phyloP scores from a whole-genome alignment of 164 flowering plant genomes.

The Dillenia suffruticosa region DNA sequence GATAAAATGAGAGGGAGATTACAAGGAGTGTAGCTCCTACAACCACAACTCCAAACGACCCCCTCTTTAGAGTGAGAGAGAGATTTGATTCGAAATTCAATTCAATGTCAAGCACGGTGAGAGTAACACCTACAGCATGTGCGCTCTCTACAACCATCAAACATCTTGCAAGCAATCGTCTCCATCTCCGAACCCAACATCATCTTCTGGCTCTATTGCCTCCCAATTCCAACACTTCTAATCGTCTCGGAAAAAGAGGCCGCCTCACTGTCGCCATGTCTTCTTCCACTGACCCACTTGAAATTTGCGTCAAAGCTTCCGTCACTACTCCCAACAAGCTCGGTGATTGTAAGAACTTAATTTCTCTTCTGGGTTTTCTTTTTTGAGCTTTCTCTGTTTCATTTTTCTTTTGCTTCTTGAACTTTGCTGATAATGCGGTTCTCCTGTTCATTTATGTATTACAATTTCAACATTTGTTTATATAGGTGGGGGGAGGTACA shows the following conservation, averaged over 20 bases:
- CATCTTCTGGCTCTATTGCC: too few species aligned
- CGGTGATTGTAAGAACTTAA: slow-evolving; percentile 66
- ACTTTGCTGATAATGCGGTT: slow-evolving; percentile 1
- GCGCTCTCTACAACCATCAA: slow-evolving; percentile 12
- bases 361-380: slow-evolving; percentile 1
- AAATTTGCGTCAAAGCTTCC: slow-evolving; percentile 81
- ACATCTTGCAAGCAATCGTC: neutral
- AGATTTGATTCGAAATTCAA: neutral
- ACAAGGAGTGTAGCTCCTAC: too few species aligned
- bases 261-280: slow-evolving; percentile 28
- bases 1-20: too few species aligned
- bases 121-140: slow-evolving; percentile 9
- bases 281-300: slow-evolving; percentile 43
- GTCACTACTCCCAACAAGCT: slow-evolving; percentile 59
- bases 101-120: slow-evolving; percentile 14
- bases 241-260: neutral
- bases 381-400: neutral
- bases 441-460: neutral
- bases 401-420: neutral
- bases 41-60: too few species aligned
- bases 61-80: neutral
- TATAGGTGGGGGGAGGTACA: too few species aligned
- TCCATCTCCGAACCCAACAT: neutral
- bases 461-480: too few species aligned
- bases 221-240: neutral